Percentiles rank a stretch among this genome's conserved stretches.
phyloP scores from a whole-genome alignment of 2,329 filamentous ascomycete species.

The Arthrobotrys sphaeroides region DNA sequence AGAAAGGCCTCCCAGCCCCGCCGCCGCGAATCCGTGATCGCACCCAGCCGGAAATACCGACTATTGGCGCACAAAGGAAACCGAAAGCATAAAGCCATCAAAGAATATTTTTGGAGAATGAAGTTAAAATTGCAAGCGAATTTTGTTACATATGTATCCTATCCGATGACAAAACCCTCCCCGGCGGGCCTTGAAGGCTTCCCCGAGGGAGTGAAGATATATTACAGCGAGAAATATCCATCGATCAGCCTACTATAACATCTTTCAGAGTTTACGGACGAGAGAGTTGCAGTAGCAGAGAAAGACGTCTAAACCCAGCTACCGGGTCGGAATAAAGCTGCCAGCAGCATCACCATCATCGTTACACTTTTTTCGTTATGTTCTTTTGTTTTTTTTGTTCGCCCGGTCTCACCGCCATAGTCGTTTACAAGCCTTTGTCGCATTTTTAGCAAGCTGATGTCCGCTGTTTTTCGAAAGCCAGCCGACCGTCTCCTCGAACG shows the following conservation, averaged over 20 bases:
- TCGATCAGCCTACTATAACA: slow-evolving; percentile 12
- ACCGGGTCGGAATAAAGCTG: not conserved
- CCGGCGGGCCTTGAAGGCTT: slow-evolving; percentile 36
- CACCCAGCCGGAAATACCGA: slow-evolving; percentile 40
- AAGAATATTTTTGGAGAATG: not conserved
- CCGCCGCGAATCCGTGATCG: slow-evolving; percentile 47
- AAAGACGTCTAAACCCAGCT: not conserved
- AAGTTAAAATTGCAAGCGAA: slow-evolving; percentile 48
- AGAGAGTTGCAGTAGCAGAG: not conserved
- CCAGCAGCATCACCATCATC: slow-evolving; percentile 12
- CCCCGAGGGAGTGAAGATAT: slow-evolving; percentile 19
- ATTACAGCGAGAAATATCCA: slow-evolving; percentile 34
- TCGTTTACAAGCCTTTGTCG: slow-evolving; percentile 31
- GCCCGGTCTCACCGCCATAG: not conserved
- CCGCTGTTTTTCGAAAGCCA: slow-evolving; percentile 23
- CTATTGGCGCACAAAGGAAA: slow-evolving; percentile 48
- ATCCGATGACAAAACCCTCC: not conserved
- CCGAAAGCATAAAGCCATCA: slow-evolving; percentile 38
- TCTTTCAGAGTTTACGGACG: slow-evolving; percentile 13
- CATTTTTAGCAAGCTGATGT: slow-evolving; percentile 52
- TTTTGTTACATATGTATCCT: slow-evolving; percentile 44
- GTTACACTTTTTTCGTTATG: not conserved
- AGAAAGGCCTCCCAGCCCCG: slow-evolving; percentile 40
- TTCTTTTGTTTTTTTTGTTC: slow-evolving; percentile 15
- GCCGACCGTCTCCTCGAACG: slow-evolving; percentile 11